phyloP scores from a whole-genome alignment of 371 early-diverging fungal genomes.

The Phascolomyces articulosus region DNA sequence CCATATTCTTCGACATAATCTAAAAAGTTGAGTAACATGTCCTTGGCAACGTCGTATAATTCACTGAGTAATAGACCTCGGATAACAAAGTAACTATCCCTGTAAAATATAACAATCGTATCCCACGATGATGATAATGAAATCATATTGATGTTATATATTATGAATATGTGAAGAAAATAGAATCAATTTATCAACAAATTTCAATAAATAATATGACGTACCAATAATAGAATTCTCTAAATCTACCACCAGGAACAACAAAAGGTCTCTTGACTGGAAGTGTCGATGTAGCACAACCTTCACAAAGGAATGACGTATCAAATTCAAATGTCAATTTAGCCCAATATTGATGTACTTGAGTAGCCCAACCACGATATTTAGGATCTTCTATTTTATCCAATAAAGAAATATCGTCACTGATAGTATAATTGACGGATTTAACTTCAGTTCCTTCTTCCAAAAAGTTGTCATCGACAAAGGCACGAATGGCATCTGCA shows the following conservation, averaged over 20 bases:
- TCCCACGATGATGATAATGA: too few species aligned
- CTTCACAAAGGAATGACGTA: constrained; percentile 51
- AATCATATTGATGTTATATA: too few species aligned
- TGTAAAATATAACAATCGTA: too few species aligned
- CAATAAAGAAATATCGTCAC: constrained; percentile 26
- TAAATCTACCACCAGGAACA: constrained; percentile 91
- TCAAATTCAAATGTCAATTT: constrained; percentile 62
- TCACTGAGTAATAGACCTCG: constrained; percentile 78
- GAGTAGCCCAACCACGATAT: constrained; percentile 55
- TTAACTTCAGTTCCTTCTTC: constrained; percentile 18
- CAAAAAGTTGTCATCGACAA: constrained; percentile 69
- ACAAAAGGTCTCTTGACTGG: constrained; percentile 70
- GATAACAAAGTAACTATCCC: constrained; percentile 83
- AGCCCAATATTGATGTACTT: constrained; percentile 63
- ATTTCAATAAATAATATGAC: not conserved
- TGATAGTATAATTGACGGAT: not conserved
- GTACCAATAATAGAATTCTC: constrained; percentile 91
- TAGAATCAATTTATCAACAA: not conserved
- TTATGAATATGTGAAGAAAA: too few species aligned
- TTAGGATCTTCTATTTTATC: constrained; percentile 45
- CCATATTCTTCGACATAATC: constrained; percentile 73
- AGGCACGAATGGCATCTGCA: constrained; percentile 44
- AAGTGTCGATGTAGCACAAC: constrained; percentile 60
- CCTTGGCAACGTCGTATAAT: constrained; percentile 55
- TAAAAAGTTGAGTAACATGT: constrained; percentile 73